These are phyloP conservation scores for Neophaeococcomyces aloes DNA, from an alignment of 2,329 filamentous ascomycete species.

Conservation along the genomic window DNA sequence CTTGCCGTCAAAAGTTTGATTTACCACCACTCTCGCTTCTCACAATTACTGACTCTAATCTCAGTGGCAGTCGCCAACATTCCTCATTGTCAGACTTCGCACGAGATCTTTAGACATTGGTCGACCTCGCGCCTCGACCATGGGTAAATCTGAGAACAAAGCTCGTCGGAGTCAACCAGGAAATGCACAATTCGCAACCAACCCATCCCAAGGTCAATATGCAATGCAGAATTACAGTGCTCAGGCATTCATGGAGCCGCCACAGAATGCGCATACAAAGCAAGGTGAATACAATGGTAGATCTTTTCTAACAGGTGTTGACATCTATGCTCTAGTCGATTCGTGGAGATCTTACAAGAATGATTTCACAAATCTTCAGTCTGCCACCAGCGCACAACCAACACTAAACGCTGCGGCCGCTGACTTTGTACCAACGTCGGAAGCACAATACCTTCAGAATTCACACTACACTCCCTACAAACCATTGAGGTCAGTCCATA, in stretches of 20 bases:
- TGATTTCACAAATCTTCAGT: conserved; percentile 14
- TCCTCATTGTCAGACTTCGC: conserved; percentile 3
- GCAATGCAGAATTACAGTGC: too few relatives aligned
- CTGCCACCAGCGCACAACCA: conserved; percentile 4
- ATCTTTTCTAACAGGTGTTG: conserved; percentile 6
- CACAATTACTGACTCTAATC: conserved; percentile 14
- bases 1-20: conserved; percentile 15
- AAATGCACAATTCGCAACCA: neutral
- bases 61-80: conserved; percentile 13
- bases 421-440: conserved; percentile 1
- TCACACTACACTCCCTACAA: conserved; percentile 10
- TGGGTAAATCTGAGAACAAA: neutral
- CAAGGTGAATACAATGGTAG: conserved; percentile 18
- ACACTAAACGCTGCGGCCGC: conserved; percentile 1
- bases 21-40: conserved; percentile 7
- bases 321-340: conserved; percentile 20
- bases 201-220: neutral
- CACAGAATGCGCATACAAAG: neutral
- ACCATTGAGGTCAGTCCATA: conserved; percentile 19
- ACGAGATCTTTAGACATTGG: neutral
- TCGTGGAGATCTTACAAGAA: conserved; percentile 19
- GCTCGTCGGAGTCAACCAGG: neutral
- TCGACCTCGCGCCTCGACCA: neutral
- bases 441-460: neutral
- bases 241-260: too few relatives aligned